Percentiles rank a stretch among this genome's conserved stretches.
These are phyloP conservation scores for Taphrina populina DNA, from an alignment of 1,139 yeast genomes.

Conservation along the genomic window DNA sequence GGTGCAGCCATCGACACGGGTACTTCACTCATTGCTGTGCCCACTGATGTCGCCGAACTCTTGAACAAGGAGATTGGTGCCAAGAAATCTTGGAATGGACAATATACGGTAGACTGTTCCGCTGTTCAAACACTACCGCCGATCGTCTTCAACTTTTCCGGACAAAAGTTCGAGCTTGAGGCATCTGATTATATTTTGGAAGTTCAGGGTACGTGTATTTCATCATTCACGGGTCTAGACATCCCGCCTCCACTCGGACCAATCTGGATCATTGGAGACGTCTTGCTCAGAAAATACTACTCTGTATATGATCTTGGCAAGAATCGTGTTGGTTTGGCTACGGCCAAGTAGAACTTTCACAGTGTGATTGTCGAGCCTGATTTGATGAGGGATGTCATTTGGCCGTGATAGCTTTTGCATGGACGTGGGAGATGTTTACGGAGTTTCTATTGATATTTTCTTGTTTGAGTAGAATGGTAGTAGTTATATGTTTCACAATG, in stretches of 20 bases:
- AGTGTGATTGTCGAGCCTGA: too few species aligned
- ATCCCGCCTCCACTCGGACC: conserved; percentile 97
- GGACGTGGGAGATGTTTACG: too few species aligned
- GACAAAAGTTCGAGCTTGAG: conserved; percentile 82
- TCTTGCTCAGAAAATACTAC: conserved; percentile 92
- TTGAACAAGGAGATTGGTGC: conserved; percentile 96
- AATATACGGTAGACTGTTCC: conserved; percentile 86
- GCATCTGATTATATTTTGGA: conserved; percentile 91
- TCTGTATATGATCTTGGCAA: conserved; percentile 86
- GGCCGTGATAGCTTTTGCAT: too few species aligned
- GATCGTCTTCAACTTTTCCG: conserved; percentile 81
- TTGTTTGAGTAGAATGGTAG: too few species aligned
- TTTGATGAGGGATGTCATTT: too few species aligned
- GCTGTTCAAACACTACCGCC: conserved; percentile 82
- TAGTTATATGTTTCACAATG: too few species aligned
- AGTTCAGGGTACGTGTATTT: conserved; percentile 89
- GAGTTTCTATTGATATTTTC: too few species aligned
- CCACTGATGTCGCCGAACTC: conserved; percentile 91
- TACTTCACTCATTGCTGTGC: conserved; percentile 90
- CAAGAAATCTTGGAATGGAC: conserved; percentile 94
- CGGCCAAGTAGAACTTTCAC: conserved; percentile 59
- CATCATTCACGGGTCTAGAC: conserved; percentile 95
- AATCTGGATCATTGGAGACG: conserved; percentile 92
- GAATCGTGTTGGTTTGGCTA: conserved; percentile 91
- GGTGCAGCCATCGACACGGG: conserved; percentile 99